Conservation (phyloP, 345 rosid genomes). For the Citrus unshiu region DNA sequence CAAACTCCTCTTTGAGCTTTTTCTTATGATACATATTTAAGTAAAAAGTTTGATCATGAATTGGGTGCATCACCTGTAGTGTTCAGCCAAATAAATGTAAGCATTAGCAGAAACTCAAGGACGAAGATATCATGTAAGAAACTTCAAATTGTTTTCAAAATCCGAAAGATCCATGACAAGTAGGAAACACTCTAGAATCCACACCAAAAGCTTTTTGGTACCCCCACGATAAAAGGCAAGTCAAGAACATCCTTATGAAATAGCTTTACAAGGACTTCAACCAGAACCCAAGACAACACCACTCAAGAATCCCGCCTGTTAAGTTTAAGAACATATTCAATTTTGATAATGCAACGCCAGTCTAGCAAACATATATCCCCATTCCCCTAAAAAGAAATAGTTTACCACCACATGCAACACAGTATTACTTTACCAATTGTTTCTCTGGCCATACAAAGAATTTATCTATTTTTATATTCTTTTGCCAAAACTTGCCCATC, state of each 20-base stretch:
- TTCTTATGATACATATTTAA: constrained; percentile 39
- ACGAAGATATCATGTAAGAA: background rate
- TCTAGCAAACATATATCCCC: background rate
- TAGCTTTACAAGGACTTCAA: background rate
- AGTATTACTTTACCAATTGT: background rate
- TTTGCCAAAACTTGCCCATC: background rate
- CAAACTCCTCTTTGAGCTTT: constrained; percentile 49
- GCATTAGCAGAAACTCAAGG: background rate
- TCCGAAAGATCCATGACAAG: background rate
- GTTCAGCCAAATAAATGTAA: background rate
- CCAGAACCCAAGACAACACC: background rate
- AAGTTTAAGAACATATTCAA: background rate
- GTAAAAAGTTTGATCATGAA: constrained; percentile 50
- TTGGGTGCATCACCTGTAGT: constrained; percentile 41
- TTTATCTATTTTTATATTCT: background rate
- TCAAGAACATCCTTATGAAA: background rate
- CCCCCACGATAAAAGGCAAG: background rate
- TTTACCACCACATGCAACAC: background rate
- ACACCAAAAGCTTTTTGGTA: background rate
- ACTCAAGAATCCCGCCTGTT: background rate
- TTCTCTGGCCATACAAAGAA: background rate
- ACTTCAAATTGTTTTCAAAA: background rate
- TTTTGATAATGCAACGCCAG: background rate
- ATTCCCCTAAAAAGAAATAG: background rate
- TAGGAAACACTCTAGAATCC: background rate